A percentile compares a stretch with the other conserved stretches of the same genome.
phyloP scores from a whole-genome alignment of 2,329 filamentous ascomycete species.

The Pseudocercospora fuligena region DNA sequence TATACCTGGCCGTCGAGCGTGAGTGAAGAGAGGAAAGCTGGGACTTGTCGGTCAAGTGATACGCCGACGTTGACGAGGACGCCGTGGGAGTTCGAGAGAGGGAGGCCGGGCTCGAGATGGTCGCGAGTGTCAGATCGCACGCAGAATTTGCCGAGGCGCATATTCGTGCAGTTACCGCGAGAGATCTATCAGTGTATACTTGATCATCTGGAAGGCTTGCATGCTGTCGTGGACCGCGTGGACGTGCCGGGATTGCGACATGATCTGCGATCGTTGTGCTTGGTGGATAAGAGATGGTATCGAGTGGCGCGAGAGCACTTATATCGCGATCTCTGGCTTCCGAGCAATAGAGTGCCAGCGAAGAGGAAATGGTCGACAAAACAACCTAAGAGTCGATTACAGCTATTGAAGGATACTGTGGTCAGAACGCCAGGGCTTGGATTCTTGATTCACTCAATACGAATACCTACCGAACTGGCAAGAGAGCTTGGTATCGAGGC shows the following conservation, averaged over 20 bases:
- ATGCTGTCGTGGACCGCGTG: slow-evolving; percentile 43
- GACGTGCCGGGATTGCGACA: slow-evolving; percentile 60
- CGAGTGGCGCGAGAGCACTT: slow-evolving; percentile 55
- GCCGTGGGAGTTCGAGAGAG: slow-evolving; percentile 46
- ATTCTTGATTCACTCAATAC: slow-evolving; percentile 58
- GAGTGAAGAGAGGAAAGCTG: slow-evolving; percentile 14
- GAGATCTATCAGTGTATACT: slow-evolving; percentile 62
- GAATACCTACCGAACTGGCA: slow-evolving; percentile 56
- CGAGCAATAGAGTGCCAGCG: slow-evolving; percentile 43
- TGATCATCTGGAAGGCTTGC: slow-evolving; percentile 53
- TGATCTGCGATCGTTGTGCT: slow-evolving; percentile 58
- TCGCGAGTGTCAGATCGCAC: slow-evolving; percentile 22
- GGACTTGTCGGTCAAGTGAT: slow-evolving; percentile 21
- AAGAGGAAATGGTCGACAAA: slow-evolving; percentile 47
- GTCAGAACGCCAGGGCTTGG: slow-evolving; percentile 57
- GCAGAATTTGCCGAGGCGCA: slow-evolving; percentile 34
- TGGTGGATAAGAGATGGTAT: slow-evolving; percentile 63
- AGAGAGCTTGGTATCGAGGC: slow-evolving; percentile 41
- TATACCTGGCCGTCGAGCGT: slow-evolving; percentile 28
- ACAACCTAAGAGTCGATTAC: slow-evolving; percentile 55
- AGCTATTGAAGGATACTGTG: slow-evolving; percentile 59
- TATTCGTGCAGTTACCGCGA: slow-evolving; percentile 55
- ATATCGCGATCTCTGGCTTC: slow-evolving; percentile 48
- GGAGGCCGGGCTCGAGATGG: slow-evolving; percentile 24
- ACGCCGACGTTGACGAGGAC: slow-evolving; percentile 39